phyloP scores from a whole-genome alignment of 768 basidiomycete genomes.

The Psilocybe sp. region DNA sequence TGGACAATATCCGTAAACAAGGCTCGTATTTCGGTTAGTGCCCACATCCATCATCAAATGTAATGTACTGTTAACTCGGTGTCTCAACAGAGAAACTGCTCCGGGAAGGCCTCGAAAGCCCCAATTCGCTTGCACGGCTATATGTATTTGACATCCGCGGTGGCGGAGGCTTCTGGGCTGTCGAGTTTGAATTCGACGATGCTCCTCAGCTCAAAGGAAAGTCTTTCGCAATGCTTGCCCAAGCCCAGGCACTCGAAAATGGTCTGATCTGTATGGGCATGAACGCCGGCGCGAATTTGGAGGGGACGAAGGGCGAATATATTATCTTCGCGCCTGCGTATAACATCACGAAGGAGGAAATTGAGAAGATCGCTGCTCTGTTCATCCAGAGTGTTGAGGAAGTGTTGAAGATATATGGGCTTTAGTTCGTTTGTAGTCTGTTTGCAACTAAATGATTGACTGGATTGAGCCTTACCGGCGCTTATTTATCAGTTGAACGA shows the following conservation, averaged over 20 bases:
- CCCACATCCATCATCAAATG: not conserved
- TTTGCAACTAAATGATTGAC: no score
- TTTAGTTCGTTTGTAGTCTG: constrained; percentile 12
- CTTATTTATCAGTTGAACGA: no score
- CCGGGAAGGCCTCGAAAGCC: constrained; percentile 47
- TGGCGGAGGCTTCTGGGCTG: constrained; percentile 77
- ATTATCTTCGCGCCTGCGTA: constrained; percentile 78
- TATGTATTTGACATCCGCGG: constrained; percentile 82
- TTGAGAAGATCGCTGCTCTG: constrained; percentile 63
- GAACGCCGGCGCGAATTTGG: constrained; percentile 62
- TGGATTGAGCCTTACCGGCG: no score
- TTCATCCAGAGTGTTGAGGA: constrained; percentile 70
- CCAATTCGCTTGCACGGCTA: constrained; percentile 57
- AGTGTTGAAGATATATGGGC: constrained; percentile 40
- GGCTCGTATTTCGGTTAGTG: constrained; percentile 54
- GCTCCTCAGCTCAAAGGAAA: constrained; percentile 46
- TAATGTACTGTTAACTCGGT: not conserved
- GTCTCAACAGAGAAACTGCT: constrained; percentile 43
- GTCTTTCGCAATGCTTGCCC: constrained; percentile 65
- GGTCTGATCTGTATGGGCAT: constrained; percentile 74
- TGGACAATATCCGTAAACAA: constrained; percentile 57
- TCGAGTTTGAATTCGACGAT: constrained; percentile 75
- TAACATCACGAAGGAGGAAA: constrained; percentile 67
- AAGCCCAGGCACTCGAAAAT: constrained; percentile 65
- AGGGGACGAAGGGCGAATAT: constrained; percentile 72